Evolutionary conservation across 495 filamentous ascomycete species (phyloP).

Genomic region (Penicillium cosmopolitanum): DNA sequence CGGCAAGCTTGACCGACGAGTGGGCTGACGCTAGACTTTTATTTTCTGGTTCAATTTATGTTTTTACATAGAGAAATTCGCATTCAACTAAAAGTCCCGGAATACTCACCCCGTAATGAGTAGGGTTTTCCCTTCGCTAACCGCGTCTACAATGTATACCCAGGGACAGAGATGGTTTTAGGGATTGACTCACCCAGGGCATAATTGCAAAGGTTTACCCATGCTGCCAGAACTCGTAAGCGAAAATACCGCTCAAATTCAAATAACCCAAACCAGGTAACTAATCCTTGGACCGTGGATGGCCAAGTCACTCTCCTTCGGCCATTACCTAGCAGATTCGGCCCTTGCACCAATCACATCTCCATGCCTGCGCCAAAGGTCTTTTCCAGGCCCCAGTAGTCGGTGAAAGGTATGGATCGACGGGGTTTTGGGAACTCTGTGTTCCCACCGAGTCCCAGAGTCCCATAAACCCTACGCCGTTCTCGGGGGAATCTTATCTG

Average conservation of each 20-base stretch:
- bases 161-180: neutral
- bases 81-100: neutral
- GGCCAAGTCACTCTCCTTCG: constrained; percentile 12
- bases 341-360: constrained; percentile 21
- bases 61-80: neutral
- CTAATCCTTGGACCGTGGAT: constrained; percentile 26
- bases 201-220: no score
- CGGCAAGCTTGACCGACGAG: constrained; percentile 18
- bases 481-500: constrained; percentile 37
- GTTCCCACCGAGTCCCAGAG: neutral
- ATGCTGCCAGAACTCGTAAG: neutral
- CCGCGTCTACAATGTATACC: constrained; percentile 10
- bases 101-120: neutral
- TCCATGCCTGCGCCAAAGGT: constrained; percentile 4
- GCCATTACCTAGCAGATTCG: constrained; percentile 32
- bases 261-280: constrained; percentile 6
- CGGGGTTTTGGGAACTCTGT: constrained; percentile 10
- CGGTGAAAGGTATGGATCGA: constrained; percentile 30
- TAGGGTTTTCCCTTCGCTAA: constrained; percentile 15
- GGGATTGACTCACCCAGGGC: neutral
- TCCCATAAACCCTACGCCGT: constrained; percentile 8
- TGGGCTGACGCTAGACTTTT: constrained; percentile 27
- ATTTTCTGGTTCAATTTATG: neutral
- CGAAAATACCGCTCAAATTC: constrained; percentile 1
- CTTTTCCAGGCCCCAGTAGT: constrained; percentile 15